Conservation (phyloP, 345 rosid genomes). For the Litchi chinensis region DNA sequence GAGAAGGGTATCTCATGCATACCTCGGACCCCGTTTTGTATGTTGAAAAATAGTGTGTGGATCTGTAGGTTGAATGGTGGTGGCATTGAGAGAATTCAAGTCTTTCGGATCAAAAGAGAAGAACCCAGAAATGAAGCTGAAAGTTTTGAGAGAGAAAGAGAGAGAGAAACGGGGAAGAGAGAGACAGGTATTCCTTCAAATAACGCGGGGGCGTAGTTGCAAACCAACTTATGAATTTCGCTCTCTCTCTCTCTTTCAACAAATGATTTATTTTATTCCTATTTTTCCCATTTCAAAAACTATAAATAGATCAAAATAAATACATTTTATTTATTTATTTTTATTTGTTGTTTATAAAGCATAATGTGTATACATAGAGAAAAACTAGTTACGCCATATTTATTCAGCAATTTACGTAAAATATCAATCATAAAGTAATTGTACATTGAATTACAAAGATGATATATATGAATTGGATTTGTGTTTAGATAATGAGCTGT, state of each 20-base stretch:
- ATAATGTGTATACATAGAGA: too few species aligned
- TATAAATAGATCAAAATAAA: neutral
- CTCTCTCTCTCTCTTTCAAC: neutral
- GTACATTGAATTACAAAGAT: too few species aligned
- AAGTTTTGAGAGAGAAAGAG: conserved; percentile 27
- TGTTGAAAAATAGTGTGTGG: conserved; percentile 13
- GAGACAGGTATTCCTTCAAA: conserved; percentile 31
- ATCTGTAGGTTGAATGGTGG: neutral
- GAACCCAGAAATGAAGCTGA: conserved; percentile 22
- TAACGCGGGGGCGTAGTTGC: conserved; percentile 36
- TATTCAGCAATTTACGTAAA: too few species aligned
- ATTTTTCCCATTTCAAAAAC: neutral
- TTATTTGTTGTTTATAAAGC: too few species aligned
- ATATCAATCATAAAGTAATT: too few species aligned
- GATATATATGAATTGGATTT: too few species aligned
- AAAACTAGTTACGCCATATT: too few species aligned
- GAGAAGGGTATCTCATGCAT: conserved; percentile 1
- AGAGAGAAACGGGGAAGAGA: conserved; percentile 22
- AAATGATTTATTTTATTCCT: conserved; percentile 9
- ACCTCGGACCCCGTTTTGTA: conserved; percentile 29
- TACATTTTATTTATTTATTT: too few species aligned
- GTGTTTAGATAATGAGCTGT: too few species aligned
- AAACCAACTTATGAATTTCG: conserved; percentile 22
- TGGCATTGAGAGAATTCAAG: neutral
- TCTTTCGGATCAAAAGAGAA: neutral